These are phyloP conservation scores for Aspergillus tanneri DNA, from an alignment of 2,329 filamentous ascomycete species.

Conservation along the genomic window DNA sequence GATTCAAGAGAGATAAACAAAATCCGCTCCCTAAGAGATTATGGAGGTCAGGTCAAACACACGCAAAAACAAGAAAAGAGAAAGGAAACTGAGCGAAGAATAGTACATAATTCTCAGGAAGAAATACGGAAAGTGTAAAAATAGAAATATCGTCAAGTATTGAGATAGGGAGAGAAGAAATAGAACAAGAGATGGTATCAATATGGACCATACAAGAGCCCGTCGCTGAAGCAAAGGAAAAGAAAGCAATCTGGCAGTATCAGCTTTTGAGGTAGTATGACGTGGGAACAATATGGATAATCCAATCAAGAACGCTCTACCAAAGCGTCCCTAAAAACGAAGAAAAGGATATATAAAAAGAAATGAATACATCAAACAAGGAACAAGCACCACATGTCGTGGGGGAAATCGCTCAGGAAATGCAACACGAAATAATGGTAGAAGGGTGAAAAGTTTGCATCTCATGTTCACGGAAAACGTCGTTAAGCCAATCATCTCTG, in stretches of 20 bases:
- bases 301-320: slow-evolving; percentile 17
- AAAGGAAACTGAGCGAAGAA: no score
- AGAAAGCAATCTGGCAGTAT: slow-evolving; percentile 18
- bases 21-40: no score
- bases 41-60: no score
- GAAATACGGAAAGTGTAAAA: slow-evolving; percentile 22
- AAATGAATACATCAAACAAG: neutral
- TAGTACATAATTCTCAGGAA: slow-evolving; percentile 1
- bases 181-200: slow-evolving; percentile 38
- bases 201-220: slow-evolving; percentile 31
- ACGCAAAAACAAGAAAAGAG: no score
- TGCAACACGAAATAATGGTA: slow-evolving; percentile 27
- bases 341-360: neutral
- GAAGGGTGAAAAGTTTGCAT: slow-evolving; percentile 21
- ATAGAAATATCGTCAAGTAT: neutral
- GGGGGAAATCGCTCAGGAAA: slow-evolving; percentile 26
- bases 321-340: slow-evolving; percentile 21
- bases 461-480: slow-evolving; percentile 19
- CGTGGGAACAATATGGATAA: slow-evolving; percentile 3
- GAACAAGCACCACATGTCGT: no score
- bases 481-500: slow-evolving; percentile 17
- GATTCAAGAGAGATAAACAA: no score
- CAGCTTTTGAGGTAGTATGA: slow-evolving; percentile 16
- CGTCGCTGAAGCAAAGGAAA: slow-evolving; percentile 28
- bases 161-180: neutral